phyloP scores from a whole-genome alignment of 805 yeast genomes.

The Candida alai region DNA sequence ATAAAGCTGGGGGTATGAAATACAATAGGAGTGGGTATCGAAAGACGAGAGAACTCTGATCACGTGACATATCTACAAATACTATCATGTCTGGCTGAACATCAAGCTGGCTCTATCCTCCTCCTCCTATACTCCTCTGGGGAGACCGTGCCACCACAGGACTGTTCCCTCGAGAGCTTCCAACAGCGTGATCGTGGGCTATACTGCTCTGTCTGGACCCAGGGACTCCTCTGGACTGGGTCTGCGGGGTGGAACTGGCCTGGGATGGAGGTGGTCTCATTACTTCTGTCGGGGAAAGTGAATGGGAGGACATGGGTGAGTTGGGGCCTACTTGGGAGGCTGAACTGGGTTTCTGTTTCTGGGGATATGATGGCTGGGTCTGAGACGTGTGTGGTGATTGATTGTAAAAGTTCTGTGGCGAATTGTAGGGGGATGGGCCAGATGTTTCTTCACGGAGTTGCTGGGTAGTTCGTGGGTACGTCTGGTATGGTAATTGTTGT shows the following conservation, averaged over 20 bases:
- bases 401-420: slow-evolving; percentile 20
- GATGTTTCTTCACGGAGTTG: slow-evolving; percentile 4
- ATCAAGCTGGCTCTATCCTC: too few relatives aligned
- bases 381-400: slow-evolving; percentile 6
- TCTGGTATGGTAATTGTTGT: slow-evolving; percentile 3
- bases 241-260: too few relatives aligned
- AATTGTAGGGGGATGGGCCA: slow-evolving; percentile 10
- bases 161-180: not conserved
- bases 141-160: too few relatives aligned
- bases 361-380: not conserved
- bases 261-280: slow-evolving; percentile 22
- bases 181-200: not conserved
- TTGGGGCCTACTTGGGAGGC: not conserved
- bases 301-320: slow-evolving; percentile 24
- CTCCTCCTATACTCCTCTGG: too few relatives aligned
- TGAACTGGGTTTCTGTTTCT: slow-evolving; percentile 2
- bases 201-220: slow-evolving; percentile 1
- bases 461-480: slow-evolving; percentile 5
- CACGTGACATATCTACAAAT: too few relatives aligned
- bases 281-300: slow-evolving; percentile 29
- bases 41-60: too few relatives aligned
- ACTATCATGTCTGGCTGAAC: too few relatives aligned
- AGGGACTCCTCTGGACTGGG: slow-evolving; percentile 2
- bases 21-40: too few relatives aligned
- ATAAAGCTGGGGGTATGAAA: too few relatives aligned